Conservation (phyloP, 2,329 filamentous ascomycete species). For the Fusarium azukiicola region DNA sequence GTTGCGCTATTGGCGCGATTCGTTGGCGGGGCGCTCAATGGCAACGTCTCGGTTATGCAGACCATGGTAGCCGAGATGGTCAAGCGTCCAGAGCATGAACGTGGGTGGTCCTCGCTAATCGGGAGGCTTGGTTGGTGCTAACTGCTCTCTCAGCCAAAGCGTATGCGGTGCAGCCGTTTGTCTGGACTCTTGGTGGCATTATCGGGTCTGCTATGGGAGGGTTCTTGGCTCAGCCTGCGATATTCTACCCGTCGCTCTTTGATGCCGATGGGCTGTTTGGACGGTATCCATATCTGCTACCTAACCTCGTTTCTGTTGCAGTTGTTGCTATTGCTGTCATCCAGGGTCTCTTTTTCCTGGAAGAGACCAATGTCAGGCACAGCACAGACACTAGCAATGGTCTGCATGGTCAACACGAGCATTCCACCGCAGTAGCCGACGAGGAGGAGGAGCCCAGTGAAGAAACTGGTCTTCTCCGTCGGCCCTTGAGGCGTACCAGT, state of each 20-base stretch:
- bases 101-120: constrained; percentile 49
- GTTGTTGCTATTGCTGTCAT: constrained; percentile 83
- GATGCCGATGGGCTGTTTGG: constrained; percentile 70
- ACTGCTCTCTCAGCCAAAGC: constrained; percentile 67
- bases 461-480: constrained; percentile 39
- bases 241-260: constrained; percentile 85
- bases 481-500: constrained; percentile 44
- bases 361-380: constrained; percentile 61
- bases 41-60: constrained; percentile 93
- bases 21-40: constrained; percentile 93
- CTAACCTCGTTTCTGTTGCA: constrained; percentile 76
- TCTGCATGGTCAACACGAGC: constrained; percentile 43
- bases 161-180: constrained; percentile 93
- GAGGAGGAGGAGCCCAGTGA: constrained; percentile 45
- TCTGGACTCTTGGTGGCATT: constrained; percentile 94
- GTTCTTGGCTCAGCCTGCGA: constrained; percentile 81
- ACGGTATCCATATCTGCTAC: constrained; percentile 79
- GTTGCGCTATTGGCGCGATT: constrained; percentile 91
- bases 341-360: constrained; percentile 82
- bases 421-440: constrained; percentile 46
- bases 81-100: constrained; percentile 92
- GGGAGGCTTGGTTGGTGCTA: neutral
- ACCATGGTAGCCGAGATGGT: constrained; percentile 96
- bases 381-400: neutral
- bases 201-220: constrained; percentile 93